Evolutionary conservation across 1,284 basidiomycete species (phyloP).

Genomic region (Leccinum huronense): DNA sequence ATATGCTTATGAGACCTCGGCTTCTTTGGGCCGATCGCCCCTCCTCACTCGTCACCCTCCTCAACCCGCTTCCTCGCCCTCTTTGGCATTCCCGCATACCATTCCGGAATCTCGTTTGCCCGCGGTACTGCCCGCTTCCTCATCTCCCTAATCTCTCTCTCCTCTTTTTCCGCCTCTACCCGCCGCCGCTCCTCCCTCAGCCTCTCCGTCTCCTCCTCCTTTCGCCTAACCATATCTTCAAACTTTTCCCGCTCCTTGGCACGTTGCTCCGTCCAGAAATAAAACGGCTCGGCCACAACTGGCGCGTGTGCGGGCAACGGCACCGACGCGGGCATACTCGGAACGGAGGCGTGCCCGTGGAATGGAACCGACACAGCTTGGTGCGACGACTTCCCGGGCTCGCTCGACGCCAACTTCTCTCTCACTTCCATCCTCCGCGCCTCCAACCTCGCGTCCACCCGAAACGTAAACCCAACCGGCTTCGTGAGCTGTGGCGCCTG

Average conservation of each 20-base stretch:
- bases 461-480: conserved; percentile 52
- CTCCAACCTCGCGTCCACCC: conserved; percentile 44
- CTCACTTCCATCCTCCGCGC: conserved; percentile 35
- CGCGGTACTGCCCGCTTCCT: conserved; percentile 61
- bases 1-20: background rate
- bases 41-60: background rate
- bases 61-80: conserved; percentile 25
- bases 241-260: conserved; percentile 61
- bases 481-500: conserved; percentile 43
- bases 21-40: background rate
- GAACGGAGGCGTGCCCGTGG: conserved; percentile 30
- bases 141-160: conserved; percentile 54
- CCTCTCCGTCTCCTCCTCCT: conserved; percentile 51
- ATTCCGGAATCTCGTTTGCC: conserved; percentile 69
- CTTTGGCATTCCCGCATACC: conserved; percentile 54
- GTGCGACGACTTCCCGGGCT: conserved; percentile 21
- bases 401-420: conserved; percentile 25
- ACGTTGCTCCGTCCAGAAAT: conserved; percentile 53
- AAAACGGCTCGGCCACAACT: conserved; percentile 36
- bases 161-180: conserved; percentile 52
- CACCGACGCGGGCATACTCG: conserved; percentile 52
- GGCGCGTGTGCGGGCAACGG: conserved; percentile 28
- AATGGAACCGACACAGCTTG: conserved; percentile 49
- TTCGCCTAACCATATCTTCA: conserved; percentile 54
- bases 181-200: conserved; percentile 42